Evolutionary conservation across 305 asterid species (phyloP), one percentile per base, ranked within the genome.

Genomic region (Rubia peregrina): DNA sequence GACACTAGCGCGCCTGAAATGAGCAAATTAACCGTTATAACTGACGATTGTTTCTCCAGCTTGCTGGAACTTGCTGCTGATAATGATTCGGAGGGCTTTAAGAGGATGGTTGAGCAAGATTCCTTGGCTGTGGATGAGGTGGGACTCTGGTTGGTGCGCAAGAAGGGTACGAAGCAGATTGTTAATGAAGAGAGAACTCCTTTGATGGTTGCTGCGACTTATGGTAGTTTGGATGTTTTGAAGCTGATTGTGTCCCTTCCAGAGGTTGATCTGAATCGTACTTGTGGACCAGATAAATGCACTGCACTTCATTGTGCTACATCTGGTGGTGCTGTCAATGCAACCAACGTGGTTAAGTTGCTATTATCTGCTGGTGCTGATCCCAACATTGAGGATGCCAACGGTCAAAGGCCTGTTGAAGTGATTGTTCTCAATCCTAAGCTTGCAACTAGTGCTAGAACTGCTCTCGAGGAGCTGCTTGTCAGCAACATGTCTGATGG

Each of bases 241-340:
- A 86, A 85, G 75, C 64, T 85, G 68, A 78, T 88, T 17, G 77
- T 81, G 24, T 75, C 90, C 56, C 73, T 72, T 41, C 90, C 89
- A 0, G 89, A 85, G 56, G 84, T 88, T 46, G 92, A 86, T 64
- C 75, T 88, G 68, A 85, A 88, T 70, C 78, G 81, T 48, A 73
- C 79, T 0, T 85, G 89, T 72, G 92, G 95, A n/a, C 74, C 46
- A 6, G 80, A 88, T 56, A 86, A 82, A 75, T 78, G 82, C 78
- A 85, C 95, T 60, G 89, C 92, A 33, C 89, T 88, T 49, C 95
- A 88, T 65, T 86, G 90, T 78, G 95, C 92, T 36, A 74, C 92
- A 6, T 86, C 80, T 19, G 85, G 95, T 73, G 95, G 90, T 21
- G 80, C 90, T 55, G 70, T 67, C 13, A 69, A 75, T 24, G 87